Percentiles rank a stretch among this genome's conserved stretches.
These are phyloP conservation scores for Erodium texanum DNA, from an alignment of 441 rosid genomes.

Conservation along the genomic window DNA sequence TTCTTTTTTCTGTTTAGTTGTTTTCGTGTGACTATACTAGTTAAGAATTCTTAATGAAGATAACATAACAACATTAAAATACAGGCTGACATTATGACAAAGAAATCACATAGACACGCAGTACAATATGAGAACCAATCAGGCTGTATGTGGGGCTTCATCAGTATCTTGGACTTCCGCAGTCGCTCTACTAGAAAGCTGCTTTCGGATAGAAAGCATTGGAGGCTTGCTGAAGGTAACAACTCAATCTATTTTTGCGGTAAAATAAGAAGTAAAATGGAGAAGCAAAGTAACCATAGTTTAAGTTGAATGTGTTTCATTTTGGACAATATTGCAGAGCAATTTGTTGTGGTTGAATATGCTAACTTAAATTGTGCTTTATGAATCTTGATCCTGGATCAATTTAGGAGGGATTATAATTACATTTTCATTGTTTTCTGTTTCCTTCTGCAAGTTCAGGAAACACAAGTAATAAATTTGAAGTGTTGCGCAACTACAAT, in stretches of 20 bases:
- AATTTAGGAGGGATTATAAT: no score
- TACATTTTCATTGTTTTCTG: neutral
- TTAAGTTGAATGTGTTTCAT: neutral
- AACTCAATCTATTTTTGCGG: neutral
- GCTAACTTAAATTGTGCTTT: no score
- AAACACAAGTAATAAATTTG: slow-evolving; percentile 30
- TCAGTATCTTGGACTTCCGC: slow-evolving; percentile 73
- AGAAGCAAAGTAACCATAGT: neutral
- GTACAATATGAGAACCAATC: slow-evolving; percentile 48
- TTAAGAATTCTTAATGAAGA: no score
- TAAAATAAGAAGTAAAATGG: neutral
- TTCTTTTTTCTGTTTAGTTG: slow-evolving; percentile 18
- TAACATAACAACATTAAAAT: neutral
- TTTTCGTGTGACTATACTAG: slow-evolving; percentile 8
- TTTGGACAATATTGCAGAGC: no score
- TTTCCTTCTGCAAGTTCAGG: slow-evolving; percentile 37
- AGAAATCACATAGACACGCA: slow-evolving; percentile 38
- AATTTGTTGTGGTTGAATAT: no score
- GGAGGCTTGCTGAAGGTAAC: slow-evolving; percentile 32
- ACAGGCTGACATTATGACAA: slow-evolving; percentile 35
- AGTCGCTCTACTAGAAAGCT: slow-evolving; percentile 61
- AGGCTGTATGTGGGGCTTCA: slow-evolving; percentile 84
- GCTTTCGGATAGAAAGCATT: slow-evolving; percentile 50
- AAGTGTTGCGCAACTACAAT: slow-evolving; percentile 23
- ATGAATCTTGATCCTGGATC: no score